These are phyloP conservation scores for Quercus glauca DNA, from an alignment of 306 rosid species.

Conservation along the genomic window DNA sequence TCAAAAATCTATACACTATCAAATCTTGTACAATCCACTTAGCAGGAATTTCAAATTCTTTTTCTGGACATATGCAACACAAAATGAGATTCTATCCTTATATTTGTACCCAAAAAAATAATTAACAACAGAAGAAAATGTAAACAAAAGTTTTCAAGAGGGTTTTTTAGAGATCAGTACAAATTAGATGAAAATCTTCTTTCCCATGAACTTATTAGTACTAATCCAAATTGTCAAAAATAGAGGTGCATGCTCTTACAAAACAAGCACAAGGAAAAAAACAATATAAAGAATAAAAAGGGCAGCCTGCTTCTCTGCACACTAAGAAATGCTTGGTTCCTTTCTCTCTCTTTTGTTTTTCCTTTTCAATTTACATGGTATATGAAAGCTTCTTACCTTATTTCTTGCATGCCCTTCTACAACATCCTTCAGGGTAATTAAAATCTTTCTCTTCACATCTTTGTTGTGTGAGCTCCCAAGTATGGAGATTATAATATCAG, in stretches of 20 bases:
- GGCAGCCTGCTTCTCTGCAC: not conserved
- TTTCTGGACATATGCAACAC: not conserved
- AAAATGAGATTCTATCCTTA: not conserved
- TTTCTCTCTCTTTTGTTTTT: not conserved
- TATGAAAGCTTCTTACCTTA: constrained; percentile 43
- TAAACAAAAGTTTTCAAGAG: not conserved
- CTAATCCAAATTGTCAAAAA: constrained; percentile 3
- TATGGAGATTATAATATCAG: constrained; percentile 47
- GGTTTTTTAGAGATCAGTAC: too few relatives aligned
- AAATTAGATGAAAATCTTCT: not conserved
- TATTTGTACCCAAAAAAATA: not conserved
- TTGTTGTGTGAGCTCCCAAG: constrained; percentile 46
- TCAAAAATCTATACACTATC: not conserved
- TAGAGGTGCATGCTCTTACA: not conserved
- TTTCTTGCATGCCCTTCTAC: constrained; percentile 74
- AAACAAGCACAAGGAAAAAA: constrained; percentile 12
- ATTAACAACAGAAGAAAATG: not conserved
- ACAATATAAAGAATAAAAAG: not conserved
- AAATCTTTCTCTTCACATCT: constrained; percentile 52
- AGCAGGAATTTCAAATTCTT: not conserved
- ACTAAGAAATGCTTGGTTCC: not conserved
- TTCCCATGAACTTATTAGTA: too few relatives aligned
- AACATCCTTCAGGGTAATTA: constrained; percentile 58
- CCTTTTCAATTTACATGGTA: not conserved
- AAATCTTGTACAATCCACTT: not conserved